These are phyloP conservation scores for Cordyceps pruinosa DNA, from an alignment of 2,329 filamentous ascomycete genomes.

Conservation along the genomic window DNA sequence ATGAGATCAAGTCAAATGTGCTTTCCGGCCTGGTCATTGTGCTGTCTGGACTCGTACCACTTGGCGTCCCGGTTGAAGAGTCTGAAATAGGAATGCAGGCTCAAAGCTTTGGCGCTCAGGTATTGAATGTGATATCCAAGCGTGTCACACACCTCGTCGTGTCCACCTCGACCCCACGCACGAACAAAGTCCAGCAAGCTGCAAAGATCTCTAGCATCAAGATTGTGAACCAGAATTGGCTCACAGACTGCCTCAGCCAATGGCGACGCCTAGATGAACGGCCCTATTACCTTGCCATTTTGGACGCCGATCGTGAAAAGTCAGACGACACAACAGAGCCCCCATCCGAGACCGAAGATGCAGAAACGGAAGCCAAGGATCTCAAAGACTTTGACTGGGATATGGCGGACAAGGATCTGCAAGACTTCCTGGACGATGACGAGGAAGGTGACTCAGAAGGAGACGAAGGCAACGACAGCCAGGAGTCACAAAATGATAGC, in stretches of 20 bases:
- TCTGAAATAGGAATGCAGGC: conserved; percentile 87
- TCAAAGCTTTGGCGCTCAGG: conserved; percentile 71
- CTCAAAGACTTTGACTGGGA: conserved; percentile 55
- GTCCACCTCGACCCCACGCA: conserved; percentile 64
- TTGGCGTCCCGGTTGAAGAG: conserved; percentile 69
- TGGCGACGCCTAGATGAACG: conserved; percentile 77
- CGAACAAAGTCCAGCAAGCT: conserved; percentile 85
- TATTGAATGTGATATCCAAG: conserved; percentile 49
- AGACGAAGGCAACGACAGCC: conserved; percentile 16
- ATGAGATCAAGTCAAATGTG: conserved; percentile 68
- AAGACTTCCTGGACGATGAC: conserved; percentile 60
- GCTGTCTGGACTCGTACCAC: conserved; percentile 81
- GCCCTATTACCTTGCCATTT: conserved; percentile 69
- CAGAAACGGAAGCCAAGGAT: conserved; percentile 31
- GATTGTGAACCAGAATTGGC: conserved; percentile 89
- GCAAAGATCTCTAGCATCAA: conserved; percentile 73
- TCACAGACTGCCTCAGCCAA: conserved; percentile 73
- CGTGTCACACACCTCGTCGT: conserved; percentile 70
- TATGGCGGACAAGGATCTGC: conserved; percentile 63
- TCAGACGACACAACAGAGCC: conserved; percentile 28
- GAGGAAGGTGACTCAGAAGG: conserved; percentile 22
- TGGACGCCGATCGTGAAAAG: conserved; percentile 55
- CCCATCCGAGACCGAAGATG: conserved; percentile 26
- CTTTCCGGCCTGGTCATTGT: conserved; percentile 72
- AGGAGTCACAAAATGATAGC: conserved; percentile 7